Evolutionary conservation across 1,284 basidiomycete species (phyloP), one percentile per base, ranked within the genome.

Genomic region (Boletus holoroseus): DNA sequence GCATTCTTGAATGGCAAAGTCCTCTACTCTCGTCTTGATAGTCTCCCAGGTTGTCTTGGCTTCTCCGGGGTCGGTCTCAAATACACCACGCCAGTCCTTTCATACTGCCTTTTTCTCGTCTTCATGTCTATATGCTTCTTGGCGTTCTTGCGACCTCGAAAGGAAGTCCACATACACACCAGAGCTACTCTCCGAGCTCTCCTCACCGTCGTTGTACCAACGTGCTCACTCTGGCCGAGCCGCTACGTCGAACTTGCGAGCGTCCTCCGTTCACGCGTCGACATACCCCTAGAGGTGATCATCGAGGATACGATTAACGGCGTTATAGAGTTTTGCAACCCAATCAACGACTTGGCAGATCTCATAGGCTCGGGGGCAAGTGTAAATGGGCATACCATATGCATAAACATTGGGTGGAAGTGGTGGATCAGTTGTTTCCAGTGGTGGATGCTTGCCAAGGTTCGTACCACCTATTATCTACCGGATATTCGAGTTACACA

Each of bases 171-270:
- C 7, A 32, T 43, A n/a, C 49, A 28, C 16, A 60, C 58, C 24
- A 68, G 68, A 40, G 46, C 36, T n/a, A 53, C 64, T 38, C 63
- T 73, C 15, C 55, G 53, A 49, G 65, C 69, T 24, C 59, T 72
- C 32, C 60, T 67, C 42, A 52, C 64, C 5, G 49, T 74, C 49
- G 27, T 73, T 20, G 58, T 57, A 3, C 72, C 71, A 6, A 65
- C 63, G 0, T 62, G 61, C 32, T 74, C 72, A 20, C 51, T 66
- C 43, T 72, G 71, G 71, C 69, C 72, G 8, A 44, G 44, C 5
- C 59, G 53, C 13, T 72, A 74, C 46, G 58, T 63, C 38, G 27
- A 57, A 15, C 50, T 71, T 13, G 66, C 69, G 30, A 59, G 58
- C 3, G 31, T 45, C 48, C 16, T 36, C 12, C 39, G 38, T 30